Evolutionary conservation across 345 rosid genomes (phyloP).

Genomic region (Lumnitzera littorea): DNA sequence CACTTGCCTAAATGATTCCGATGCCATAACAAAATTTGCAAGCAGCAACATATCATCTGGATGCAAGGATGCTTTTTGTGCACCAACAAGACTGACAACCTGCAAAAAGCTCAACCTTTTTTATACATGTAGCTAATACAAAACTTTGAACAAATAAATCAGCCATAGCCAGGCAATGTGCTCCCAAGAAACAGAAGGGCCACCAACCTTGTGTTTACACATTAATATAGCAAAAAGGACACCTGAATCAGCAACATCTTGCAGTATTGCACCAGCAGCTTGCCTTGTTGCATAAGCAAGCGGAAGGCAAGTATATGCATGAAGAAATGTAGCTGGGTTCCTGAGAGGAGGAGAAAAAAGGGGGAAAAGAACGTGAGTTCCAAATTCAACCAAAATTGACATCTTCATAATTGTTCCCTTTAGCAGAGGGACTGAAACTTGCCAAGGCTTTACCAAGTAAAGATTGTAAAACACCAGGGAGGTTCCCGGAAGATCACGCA

Average conservation of each 20-base stretch:
- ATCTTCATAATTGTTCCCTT: too few relatives aligned
- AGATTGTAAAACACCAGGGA: too few relatives aligned
- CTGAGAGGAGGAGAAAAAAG: neutral
- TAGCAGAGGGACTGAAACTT: too few relatives aligned
- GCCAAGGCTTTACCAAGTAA: too few relatives aligned
- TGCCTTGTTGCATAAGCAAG: slow-evolving; percentile 27
- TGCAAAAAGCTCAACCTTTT: slow-evolving; percentile 52
- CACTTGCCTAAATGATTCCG: slow-evolving; percentile 89
- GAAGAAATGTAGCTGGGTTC: slow-evolving; percentile 27
- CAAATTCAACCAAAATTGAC: too few relatives aligned
- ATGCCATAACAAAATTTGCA: slow-evolving; percentile 82
- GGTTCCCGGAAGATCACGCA: too few relatives aligned
- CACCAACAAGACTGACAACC: slow-evolving; percentile 96
- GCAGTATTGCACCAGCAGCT: slow-evolving; percentile 22
- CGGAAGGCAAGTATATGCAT: slow-evolving; percentile 27
- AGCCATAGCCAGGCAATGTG: neutral
- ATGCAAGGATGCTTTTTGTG: slow-evolving; percentile 96
- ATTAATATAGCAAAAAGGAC: slow-evolving; percentile 25
- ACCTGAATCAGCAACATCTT: slow-evolving; percentile 22
- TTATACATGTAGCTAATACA: slow-evolving; percentile 73
- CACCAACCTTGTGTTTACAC: slow-evolving; percentile 22
- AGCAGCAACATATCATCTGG: slow-evolving; percentile 94
- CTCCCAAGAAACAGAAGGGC: neutral
- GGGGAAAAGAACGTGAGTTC: too few relatives aligned
- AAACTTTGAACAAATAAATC: slow-evolving; percentile 11